Base-by-base conservation (phyloP, 2,329 filamentous ascomycete genomes). In the Aspergillus brasiliensis region DNA sequence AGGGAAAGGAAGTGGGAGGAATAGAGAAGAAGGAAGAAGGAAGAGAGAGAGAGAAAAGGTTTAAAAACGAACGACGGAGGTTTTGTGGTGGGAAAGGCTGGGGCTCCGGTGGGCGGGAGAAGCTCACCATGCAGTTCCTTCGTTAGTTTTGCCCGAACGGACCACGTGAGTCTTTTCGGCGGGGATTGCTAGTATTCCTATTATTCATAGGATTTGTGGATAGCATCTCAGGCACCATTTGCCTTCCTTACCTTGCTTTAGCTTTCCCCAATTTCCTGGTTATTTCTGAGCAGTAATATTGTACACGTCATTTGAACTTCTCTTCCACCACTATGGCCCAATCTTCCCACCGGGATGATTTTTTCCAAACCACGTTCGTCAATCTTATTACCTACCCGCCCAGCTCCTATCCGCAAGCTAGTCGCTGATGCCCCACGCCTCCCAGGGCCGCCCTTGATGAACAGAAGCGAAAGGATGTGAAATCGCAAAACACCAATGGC, bases 361-460 rank as follows among this genome's bases (percentile, higher is more conserved):
- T 96, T 81, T 98, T 98, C 73, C 91, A 97, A 77, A 96, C 92
- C 28, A 90, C 93, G 91, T 95, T 79, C 77, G 88, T 75, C 38
- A 46, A 27, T 48, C 51, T 42, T 40, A 34, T 34, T 19, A 8
- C 21, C 48, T 48, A 13, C 47, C 47, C 37, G 47, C 27, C 47
- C 21, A 46, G 48, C 19, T 49, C 62, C 57, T 56, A 34, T 48
- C 47, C 54, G 37, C 25, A 44, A 56, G 19, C 40, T 17, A 47
- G 25, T 59, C 54, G 57, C 65, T 67, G 55, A 67, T 55, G 17
- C 38, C 38, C 31, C 57, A 25, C 23, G 44, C 53, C 21, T 58
- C 56, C 31, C 71, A 84, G 79, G 61, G 79, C 84, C 48, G 79
- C 84, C 25, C 67, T 78, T 47, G 74, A 73, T 64, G 80, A 84